Base-by-base conservation (phyloP, 78 protist species). In the Diacronema lutheri region DNA sequence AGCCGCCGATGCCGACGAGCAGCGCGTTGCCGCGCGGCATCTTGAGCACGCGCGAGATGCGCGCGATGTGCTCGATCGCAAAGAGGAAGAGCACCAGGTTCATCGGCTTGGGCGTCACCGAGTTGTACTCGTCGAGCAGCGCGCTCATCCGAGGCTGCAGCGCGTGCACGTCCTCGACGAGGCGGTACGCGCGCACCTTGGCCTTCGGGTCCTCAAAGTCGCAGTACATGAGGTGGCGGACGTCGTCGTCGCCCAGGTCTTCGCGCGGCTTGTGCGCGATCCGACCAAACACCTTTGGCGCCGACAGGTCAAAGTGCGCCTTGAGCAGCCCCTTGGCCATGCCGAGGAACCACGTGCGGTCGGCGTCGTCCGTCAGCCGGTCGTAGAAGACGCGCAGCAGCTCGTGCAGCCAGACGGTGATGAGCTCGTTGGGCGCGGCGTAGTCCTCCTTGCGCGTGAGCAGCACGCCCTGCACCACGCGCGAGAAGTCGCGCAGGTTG, bases 401-500 rank as follows among this genome's bases (percentile, higher is more conserved):
- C 80, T 90, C 93, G 61, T 90, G 90, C 29, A 23, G 7, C 87
- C 89, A 87, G 23, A 90, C 40, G 7, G 88, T 5, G n/a, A 86
- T 23, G 29, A 93, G 0, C 21, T 50, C 33, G 4, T 14, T 31
- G 29, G 62, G 38, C 16, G 0, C 65, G 9, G 21, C 19, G 11
- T 57, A 41, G 21, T 58, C 41, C 0, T 29, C 71, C 29, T 62
- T 35, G 41, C 14, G 1, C 21, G 81, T 37, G 83, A 85, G 69
- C 0, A 73, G 56, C 20, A 95, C 57, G 46, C 97, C 97, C 44
- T 85, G 93, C 60, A 95, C 56, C 4, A 95, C 97, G 29, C 92
- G 89, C 31, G 79, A 57, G 23, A 95, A 58, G 66, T 95, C 95
- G 21, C 97, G 87, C 62, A 95, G 90, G 58, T 93, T 95, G 93